A percentile compares a stretch with the other conserved stretches of the same genome.
Evolutionary conservation across 495 filamentous ascomycete genomes (phyloP).

Genomic region (Tuber aestivum): DNA sequence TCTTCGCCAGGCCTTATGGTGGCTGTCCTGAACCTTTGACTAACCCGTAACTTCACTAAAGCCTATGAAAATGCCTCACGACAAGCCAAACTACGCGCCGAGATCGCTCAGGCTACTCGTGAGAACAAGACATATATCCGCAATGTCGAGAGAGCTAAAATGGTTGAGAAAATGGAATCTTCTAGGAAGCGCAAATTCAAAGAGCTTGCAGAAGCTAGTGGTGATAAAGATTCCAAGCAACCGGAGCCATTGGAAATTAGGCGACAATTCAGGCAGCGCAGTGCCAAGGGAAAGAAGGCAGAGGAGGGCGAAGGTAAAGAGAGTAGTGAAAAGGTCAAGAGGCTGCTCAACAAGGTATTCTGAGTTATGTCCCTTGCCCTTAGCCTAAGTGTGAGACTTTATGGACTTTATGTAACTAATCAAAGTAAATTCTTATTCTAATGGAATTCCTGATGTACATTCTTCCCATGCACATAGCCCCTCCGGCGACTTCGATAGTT

Average conservation of each 20-base stretch:
- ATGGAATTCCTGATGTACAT: not conserved
- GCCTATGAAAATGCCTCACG: conserved; percentile 68
- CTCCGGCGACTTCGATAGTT: not conserved
- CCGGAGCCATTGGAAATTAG: conserved; percentile 43
- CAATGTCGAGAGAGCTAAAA: conserved; percentile 70
- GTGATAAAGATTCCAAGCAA: conserved; percentile 38
- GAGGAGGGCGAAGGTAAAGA: conserved; percentile 48
- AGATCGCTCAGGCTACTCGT: conserved; percentile 68
- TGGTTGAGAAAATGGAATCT: conserved; percentile 62
- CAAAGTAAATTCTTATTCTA: not conserved
- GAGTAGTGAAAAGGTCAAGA: conserved; percentile 62
- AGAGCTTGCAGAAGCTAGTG: conserved; percentile 35
- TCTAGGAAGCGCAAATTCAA: conserved; percentile 52
- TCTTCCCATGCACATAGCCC: not conserved
- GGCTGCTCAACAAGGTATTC: conserved; percentile 78
- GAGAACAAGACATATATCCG: conserved; percentile 78
- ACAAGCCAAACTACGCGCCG: conserved; percentile 69
- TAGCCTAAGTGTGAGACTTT: not conserved
- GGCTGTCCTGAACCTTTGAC: conserved; percentile 45
- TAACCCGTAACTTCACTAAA: not conserved
- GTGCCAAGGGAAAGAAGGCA: conserved; percentile 49
- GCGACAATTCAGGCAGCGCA: conserved; percentile 71
- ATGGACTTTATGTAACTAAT: not conserved
- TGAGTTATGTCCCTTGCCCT: conserved; percentile 37
- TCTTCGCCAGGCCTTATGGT: conserved; percentile 58